These are phyloP conservation scores for Paracoccidioides brasiliensis DNA, from an alignment of 2,329 filamentous ascomycete genomes.

Conservation along the genomic window DNA sequence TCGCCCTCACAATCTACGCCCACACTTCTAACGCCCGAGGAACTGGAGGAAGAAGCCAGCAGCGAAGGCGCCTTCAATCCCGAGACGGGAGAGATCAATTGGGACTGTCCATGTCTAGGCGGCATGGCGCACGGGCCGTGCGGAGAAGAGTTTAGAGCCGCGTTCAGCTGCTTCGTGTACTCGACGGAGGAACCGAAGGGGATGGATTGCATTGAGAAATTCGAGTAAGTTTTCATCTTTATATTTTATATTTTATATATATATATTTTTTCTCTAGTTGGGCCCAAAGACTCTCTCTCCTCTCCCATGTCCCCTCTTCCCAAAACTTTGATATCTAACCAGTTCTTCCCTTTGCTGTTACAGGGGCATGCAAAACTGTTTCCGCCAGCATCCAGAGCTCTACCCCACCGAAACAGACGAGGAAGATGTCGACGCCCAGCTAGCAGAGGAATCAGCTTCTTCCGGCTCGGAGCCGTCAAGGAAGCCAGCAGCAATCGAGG, in stretches of 20 bases:
- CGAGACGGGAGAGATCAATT: slow-evolving; percentile 98
- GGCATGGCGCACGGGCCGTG: slow-evolving; percentile 96
- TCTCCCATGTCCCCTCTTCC: too few species aligned
- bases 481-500: slow-evolving; percentile 12
- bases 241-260: too few species aligned
- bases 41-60: slow-evolving; percentile 65
- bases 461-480: slow-evolving; percentile 15
- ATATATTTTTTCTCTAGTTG: too few species aligned
- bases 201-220: slow-evolving; percentile 94
- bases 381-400: slow-evolving; percentile 79
- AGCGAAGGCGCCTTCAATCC: slow-evolving; percentile 93
- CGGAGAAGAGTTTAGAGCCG: slow-evolving; percentile 85
- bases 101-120: slow-evolving; percentile 94
- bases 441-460: slow-evolving; percentile 18
- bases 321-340: not conserved
- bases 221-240: slow-evolving; percentile 55
- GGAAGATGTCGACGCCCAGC: slow-evolving; percentile 36
- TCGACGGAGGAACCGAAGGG: slow-evolving; percentile 91
- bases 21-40: slow-evolving; percentile 27
- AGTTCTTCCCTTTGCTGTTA: slow-evolving; percentile 18
- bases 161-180: slow-evolving; percentile 98
- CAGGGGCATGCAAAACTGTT: slow-evolving; percentile 95
- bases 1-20: slow-evolving; percentile 5
- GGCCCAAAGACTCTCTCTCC: too few species aligned
- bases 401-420: slow-evolving; percentile 82